Base-by-base conservation (phyloP, 148 eudicot species). In the Rhododendron williamsianum region DNA sequence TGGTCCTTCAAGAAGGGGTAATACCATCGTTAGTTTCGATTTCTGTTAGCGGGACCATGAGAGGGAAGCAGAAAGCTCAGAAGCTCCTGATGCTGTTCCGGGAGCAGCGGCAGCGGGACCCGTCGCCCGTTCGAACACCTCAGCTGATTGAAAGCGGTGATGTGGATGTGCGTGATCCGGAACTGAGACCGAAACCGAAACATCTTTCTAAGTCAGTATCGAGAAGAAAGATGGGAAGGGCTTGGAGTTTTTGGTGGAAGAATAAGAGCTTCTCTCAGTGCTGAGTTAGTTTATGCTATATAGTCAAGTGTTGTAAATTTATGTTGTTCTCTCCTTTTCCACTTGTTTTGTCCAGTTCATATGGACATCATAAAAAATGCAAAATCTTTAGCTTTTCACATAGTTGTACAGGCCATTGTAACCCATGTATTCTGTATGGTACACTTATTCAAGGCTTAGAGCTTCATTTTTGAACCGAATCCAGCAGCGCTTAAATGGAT, bases 1-100 rank as follows among this genome's bases (percentile, higher is more conserved):
- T 94, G 94, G 96, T 95, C 12, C 92, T 97, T 69, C 98, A 93
- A 91, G 99, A 97, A 90, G 99, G 99, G 84, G 99, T 92, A 12
- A 97, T 97, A 71, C 99, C 99, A 8, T 91, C 99, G 2, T 72
- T 97, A 85, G 98, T 97, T 41, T 93, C 97, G 3, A 87, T 95
- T 11, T 95, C 96, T 21, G 98, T 97, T 73, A 95, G 94, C 18
- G 99, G 99, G 84, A 97, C 95, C 21, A 88, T 90, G 83, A 92
- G 99, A 90, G 98, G 98, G 19, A 89, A 94, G 82, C 95, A 93
- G 63, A 97, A 95, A 82, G 95, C 98, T 76, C 99, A 95, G 84
- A 97, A 95, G 86, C 98, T 97, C 83, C 89, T 97, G 81, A 93
- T 92, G 93, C 86, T 97, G 80, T 95, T 97, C 86, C 88, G 99